Evolutionary conservation across 768 basidiomycete genomes (phyloP), one percentile per base, ranked within the genome.

Genomic region (Cyclocybe cylindracea): DNA sequence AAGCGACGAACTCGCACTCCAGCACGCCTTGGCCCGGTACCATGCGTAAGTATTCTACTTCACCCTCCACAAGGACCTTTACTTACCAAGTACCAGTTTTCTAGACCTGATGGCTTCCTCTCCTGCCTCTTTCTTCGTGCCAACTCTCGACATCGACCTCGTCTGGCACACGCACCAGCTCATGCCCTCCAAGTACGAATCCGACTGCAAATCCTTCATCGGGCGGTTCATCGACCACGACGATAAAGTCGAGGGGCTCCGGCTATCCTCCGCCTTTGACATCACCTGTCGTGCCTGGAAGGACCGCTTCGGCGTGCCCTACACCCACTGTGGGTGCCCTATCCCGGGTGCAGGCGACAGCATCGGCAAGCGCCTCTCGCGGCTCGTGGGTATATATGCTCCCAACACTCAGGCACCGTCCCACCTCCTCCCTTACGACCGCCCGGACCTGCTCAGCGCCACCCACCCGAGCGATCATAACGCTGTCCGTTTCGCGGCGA

Each of bases 151-250:
- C 54, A 87, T 90, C 35, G 88, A 89, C 56, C 70, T 91, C 14
- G 80, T 77, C 4, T 89, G 87, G 87, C 88, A 91, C 55, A 86
- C 85, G 0, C 86, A 89, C 51, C 87, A 88, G 55, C 73, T 89
- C 5, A 70, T 77, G 61, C 72, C 73, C 0, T 51, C 49, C 2
- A 67, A 70, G 35, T 89, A 89, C 58, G 58, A 62, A 4, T 43
- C 53, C 1, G 78, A 85, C 51, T 82, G 79, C 39, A 63, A 62
- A 24, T 60, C 53, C 10, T 73, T 70, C 45, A 54, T 83, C 3
- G 73, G 76, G 0, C 72, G 75, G 16, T 77, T 71, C 33, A 63
- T 86, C 19, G 79, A 85, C 58, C 84, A 86, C 2, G 62, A 68
- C 42, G 67, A 68, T 48, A 68, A 68, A 43, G 52, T 68, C 2